Conservation (phyloP, 495 filamentous ascomycete genomes). For the Annulohypoxylon stygium region DNA sequence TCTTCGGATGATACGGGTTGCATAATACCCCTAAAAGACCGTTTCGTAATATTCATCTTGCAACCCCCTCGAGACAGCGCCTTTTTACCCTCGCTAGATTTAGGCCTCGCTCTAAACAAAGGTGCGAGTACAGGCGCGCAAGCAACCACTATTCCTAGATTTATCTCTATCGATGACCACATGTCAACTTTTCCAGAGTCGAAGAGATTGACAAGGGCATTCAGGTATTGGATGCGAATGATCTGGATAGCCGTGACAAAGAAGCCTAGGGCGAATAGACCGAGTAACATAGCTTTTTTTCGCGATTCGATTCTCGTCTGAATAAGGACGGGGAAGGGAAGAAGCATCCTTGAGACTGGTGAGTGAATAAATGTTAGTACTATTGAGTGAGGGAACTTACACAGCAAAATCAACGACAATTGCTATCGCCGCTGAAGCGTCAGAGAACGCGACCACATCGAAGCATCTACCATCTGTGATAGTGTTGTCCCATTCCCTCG, state of each 20-base stretch:
- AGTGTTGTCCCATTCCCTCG: conserved; percentile 61
- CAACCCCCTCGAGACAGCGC: conserved; percentile 1
- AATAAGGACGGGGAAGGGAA: conserved; percentile 65
- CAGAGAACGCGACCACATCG: conserved; percentile 59
- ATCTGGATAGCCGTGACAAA: conserved; percentile 69
- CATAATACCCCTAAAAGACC: background rate
- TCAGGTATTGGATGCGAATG: conserved; percentile 66
- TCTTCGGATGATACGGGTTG: conserved; percentile 16
- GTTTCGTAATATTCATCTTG: background rate
- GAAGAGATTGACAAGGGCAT: conserved; percentile 56
- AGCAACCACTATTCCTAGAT: conserved; percentile 64
- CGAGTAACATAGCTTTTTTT: conserved; percentile 59
- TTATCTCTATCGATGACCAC: conserved; percentile 67
- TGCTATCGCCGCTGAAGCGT: conserved; percentile 55
- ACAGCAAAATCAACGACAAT: conserved; percentile 65
- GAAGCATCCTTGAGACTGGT: conserved; percentile 54
- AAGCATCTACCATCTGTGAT: conserved; percentile 59
- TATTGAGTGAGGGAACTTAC: conserved; percentile 44
- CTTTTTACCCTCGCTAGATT: conserved; percentile 26
- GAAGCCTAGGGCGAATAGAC: conserved; percentile 64
- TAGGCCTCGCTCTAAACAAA: conserved; percentile 59
- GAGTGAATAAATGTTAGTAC: background rate
- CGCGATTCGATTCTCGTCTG: conserved; percentile 55
- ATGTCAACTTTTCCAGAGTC: conserved; percentile 62
- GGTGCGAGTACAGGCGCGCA: conserved; percentile 66